Evolutionary conservation across 345 rosid genomes (phyloP), one percentile per base, ranked within the genome.

Genomic region (Ceriops zippeliana): DNA sequence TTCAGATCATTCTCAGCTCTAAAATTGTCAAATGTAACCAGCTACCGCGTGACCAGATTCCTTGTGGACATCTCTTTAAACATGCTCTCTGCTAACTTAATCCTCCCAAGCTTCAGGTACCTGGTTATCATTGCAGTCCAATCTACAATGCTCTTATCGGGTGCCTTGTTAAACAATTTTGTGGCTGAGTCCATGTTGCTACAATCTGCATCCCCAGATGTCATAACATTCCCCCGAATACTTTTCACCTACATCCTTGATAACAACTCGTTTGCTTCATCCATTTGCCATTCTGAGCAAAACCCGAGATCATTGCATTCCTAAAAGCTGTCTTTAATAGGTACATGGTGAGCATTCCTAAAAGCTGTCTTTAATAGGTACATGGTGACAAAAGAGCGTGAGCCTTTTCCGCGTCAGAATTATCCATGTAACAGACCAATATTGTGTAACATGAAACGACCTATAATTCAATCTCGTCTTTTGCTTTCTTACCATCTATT

Each of bases 281-380:
- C 78, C 93, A 89, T 86, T 52, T 75, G 58, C 32, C 75, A 52
- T 66, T 73, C 54, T 65, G 81, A 6, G 85, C 80, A 17, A 83
- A 81, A 32, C 85, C 89, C 0, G 92, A 75, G 21, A 89, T 87
- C 89, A 87, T 83, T 17, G 92, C 83, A 79, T 89, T 90, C 92
- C 92, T 87, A 3, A 92, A 86, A 26, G 86, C 90, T 0, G 72
- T 89, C 90, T 69, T 83, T 89, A 20, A 61, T 24, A 30, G 87
- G 91, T 47, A 82, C 76, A 28, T 37, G 49, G 47, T 85, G 64
- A 32, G 92, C 83, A 79, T 89, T 90, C 92, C 92, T 87, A 3
- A 92, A 86, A 26, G 86, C 90, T 0, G 72, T 89, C 90, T 69
- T 83, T 89, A 20, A 61, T 24, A 30, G 87, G 91, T 47, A 82